Conservation (phyloP, 116 monocot species). For the Papilionanthe hybrid region DNA sequence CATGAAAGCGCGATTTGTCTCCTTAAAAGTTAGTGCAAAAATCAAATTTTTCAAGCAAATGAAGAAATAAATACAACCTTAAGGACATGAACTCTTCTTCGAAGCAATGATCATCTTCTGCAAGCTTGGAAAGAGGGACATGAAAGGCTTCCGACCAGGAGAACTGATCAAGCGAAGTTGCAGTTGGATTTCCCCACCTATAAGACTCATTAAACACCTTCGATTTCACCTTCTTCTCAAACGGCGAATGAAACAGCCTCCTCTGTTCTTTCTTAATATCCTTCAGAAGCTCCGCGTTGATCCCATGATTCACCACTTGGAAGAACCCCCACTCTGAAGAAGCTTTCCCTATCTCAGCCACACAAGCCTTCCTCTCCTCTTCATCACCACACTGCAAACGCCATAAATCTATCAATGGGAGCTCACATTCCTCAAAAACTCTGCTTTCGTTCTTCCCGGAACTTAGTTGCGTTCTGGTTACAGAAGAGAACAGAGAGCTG, state of each 20-base stretch:
- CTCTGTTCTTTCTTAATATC: constrained; percentile 24
- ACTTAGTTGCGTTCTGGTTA: background rate
- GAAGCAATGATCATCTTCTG: background rate
- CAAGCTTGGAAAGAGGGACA: constrained; percentile 27
- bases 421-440: constrained; percentile 29
- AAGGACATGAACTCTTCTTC: background rate
- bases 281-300: constrained; percentile 27
- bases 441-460: background rate
- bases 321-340: constrained; percentile 72
- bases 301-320: constrained; percentile 56
- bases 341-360: constrained; percentile 33
- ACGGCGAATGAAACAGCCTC: constrained; percentile 34
- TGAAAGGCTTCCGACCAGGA: constrained; percentile 78
- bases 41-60: background rate
- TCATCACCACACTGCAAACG: constrained; percentile 10
- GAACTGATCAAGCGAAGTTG: constrained; percentile 37
- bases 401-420: constrained; percentile 52
- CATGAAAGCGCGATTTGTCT: no score
- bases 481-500: background rate
- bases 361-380: constrained; percentile 13
- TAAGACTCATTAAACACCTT: constrained; percentile 32
- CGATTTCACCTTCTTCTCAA: constrained; percentile 33
- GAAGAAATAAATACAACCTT: background rate
- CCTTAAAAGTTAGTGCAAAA: no score
- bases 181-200: constrained; percentile 51